Base-by-base conservation (phyloP, 768 basidiomycete species). In the Hypsizygus marmoreus region DNA sequence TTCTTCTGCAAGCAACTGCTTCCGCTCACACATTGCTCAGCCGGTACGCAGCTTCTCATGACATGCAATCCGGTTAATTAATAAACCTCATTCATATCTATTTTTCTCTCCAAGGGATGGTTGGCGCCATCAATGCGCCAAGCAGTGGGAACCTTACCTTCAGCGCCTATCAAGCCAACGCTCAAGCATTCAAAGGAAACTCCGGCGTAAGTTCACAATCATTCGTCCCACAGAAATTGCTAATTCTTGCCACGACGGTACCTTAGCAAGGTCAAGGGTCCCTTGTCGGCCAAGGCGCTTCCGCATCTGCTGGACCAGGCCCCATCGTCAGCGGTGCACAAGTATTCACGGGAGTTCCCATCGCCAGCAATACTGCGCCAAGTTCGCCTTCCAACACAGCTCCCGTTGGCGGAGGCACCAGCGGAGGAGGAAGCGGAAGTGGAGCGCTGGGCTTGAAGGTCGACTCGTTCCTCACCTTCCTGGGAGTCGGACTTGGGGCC, bases 1-100 rank as follows among this genome's bases (percentile, higher is more conserved):
- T 80, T 80, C 71, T 81, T 67, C 72, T 82, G 81, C 68, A 76
- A 78, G 49, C 76, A 76, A 56, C 58, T 70, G 10, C 2, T 40
- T 3, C 73, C 72, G 1, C 1, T 31, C 2, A 59, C 67, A 10
- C 80, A 82, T 59, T 81, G 80, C 52, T 35, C 46, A 8, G 44
- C 58, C 13, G 68, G 68, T 65, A 40, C 37, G 56, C 54, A 11
- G n/a, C n/a, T n/a, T n/a, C n/a, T n/a, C n/a, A 16, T 43, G 5
- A 22, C 4, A 38, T 14, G n/a, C n/a, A n/a, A n/a, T 6, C 46
- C 29, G 1, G 10, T 6, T 29, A 4, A 16, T 11, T 13, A 26
- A 28, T 6, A 23, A 29, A 20, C 20, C 20, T 2, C n/a, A 51
- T 31, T 17, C 16, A 25, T 35, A 12, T 24, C 16, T 25, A 35